Percentiles rank a stretch among this genome's conserved stretches.
phyloP scores from a whole-genome alignment of 164 flowering plant genomes.

The Platanus orientalis region DNA sequence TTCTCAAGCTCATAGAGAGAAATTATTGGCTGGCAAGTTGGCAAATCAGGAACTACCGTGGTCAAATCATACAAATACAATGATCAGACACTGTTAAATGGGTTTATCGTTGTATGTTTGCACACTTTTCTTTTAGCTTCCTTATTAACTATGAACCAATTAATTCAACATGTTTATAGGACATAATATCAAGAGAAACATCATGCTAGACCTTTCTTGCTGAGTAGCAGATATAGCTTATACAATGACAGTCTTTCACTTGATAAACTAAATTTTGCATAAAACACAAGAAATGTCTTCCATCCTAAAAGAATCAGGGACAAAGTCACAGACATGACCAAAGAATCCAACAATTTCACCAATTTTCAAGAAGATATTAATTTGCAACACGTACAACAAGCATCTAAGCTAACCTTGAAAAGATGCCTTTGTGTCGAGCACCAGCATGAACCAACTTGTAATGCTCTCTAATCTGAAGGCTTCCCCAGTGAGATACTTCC shows the following conservation, averaged over 20 bases:
- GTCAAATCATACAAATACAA: no score
- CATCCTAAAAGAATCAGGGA: no score
- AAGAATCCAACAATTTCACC: background rate
- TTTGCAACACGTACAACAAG: background rate
- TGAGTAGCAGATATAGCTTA: background rate
- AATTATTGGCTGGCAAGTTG: no score
- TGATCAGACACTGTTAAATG: no score
- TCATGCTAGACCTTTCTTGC: background rate
- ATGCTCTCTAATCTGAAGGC: conserved; percentile 77
- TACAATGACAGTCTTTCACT: background rate
- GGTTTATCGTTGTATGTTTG: no score
- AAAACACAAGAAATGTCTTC: background rate
- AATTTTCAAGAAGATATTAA: background rate
- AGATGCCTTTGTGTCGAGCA: conserved; percentile 84
- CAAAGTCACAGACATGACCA: no score
- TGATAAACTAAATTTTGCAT: background rate
- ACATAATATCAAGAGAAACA: background rate
- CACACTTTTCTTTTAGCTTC: no score
- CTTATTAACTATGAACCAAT: no score
- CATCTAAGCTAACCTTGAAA: conserved; percentile 64
- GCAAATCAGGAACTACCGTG: no score
- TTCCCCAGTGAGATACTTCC: conserved; percentile 99
- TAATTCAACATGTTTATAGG: no score
- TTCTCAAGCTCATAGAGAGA: no score
- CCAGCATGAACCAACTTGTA: conserved; percentile 84